Base-by-base conservation (phyloP, 1,284 basidiomycete genomes). In the Trametes hirsuta region DNA sequence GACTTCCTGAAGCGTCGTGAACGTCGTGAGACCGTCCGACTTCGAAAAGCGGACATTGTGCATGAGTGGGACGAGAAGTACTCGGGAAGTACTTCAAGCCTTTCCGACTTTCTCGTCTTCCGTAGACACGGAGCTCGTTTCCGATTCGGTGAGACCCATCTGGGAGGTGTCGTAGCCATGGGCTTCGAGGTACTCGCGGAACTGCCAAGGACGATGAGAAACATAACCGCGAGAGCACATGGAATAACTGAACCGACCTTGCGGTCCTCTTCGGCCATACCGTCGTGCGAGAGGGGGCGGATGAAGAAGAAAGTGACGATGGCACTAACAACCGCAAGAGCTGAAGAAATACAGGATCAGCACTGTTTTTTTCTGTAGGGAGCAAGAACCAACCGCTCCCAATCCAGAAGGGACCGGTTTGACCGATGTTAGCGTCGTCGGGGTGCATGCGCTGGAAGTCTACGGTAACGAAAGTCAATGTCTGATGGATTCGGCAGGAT, bases 331-430 rank as follows among this genome's bases (percentile, higher is more conserved):
- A 96, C 68, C 6, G 94, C 94, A 45, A 97, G 81, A 41, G 81
- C 85, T 73, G 68, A 65, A 62, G 4, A 51, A 36, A 41, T 15
- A 54, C 22, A 39, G 41, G 45, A 39, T 37, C 4, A 21, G 8
- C 42, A 22, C 10, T 10, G 3, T 18, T 34, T 8, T 22, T 25
- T 2, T 24, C 21, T 6, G 15, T 53, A 30, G 9, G 35, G 22
- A 8, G 21, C 6, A 6, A n/a, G 18, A 18, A 69, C 78, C 1
- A 64, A 77, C 85, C 90, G 62, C 88, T 90, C 24, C 80, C 91
- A 61, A 93, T 72, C 89, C 88, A 93, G 81, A 93, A 93, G 8
- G 91, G 91, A 15, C 91, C 91, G 0, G 91, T 91, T 69, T 88
- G 87, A 42, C 88, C 90, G 62, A 76, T 79, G 25, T 72, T 69